Evolutionary conservation across 805 yeast genomes (phyloP), one percentile per base, ranked within the genome.

Genomic region (Torulaspora maleeae): DNA sequence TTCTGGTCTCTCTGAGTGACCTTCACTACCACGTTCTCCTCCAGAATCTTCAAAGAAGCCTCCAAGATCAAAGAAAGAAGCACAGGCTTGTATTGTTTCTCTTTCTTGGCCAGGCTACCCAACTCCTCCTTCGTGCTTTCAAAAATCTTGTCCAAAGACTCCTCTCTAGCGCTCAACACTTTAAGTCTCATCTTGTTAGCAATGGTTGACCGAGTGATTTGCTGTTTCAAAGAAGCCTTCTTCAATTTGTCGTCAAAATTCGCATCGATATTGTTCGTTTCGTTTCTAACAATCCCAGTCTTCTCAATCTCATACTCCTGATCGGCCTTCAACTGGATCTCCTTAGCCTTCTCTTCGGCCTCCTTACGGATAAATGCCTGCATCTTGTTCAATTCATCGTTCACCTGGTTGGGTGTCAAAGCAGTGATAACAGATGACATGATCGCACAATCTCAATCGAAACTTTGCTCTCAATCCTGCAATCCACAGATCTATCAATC

Each of bases 251-350:
- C 81, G 52, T 84, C 90, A 65, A 82, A 87, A 32, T 77, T 72
- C 15, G 82, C 71, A 66, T 93, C 99, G 56, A 93, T 88, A 42
- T 90, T 80, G 41, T 93, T 83, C 45, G 85, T 85, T 71, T 93
- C 99, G 11, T 88, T 77, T 63, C 98, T 86, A 48, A 93, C 98
- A 62, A 93, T 82, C 47, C 88, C 81, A 17, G 96, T 91, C 76
- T 93, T 93, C 68, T 93, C 99, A 61, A 93, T 90, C 70, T 93
- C 98, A 67, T 91, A 93, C 73, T 93, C 99, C 70, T 93, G 99
- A 67, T 95, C 96, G 36, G 98, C 96, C 75, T 93, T 95, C 61
- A 93, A 76, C 66, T 78, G 82, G 64, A 93, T 89, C 71, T 93
- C 99, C 68, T 86, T 87, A 56, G 98, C 96, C 74, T 93, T 93